Evolutionary conservation across 768 basidiomycete species (phyloP), one percentile per base, ranked within the genome.

Genomic region (Naganishia kalamii): DNA sequence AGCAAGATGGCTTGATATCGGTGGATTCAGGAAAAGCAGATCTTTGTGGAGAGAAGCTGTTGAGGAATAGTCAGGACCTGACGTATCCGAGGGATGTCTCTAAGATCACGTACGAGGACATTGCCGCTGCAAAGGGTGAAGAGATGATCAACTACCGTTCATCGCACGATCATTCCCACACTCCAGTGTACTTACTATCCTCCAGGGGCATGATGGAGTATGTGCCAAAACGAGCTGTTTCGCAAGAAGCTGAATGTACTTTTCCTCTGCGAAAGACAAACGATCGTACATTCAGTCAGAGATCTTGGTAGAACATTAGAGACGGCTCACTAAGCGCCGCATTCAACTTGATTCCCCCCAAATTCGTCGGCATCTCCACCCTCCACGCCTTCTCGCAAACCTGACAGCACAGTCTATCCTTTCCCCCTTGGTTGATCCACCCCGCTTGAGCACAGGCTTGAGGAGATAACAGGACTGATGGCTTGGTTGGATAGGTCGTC

Each of bases 1-100:
- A 41, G 54, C 54, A 11, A 57, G 54, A 15, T 57, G 54, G 25
- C 54, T 57, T 57, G 54, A 57, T 40, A 57, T 57, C 54, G 54
- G 54, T 2, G 54, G 54, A 40, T 57, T 57, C 21, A 57, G 37
- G 11, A 33, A 57, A 13, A 57, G 35, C 23, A 57, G 21, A 23
- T 57, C 54, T 35, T 57, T 33, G 40, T 40, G 54, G 15, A 57
- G 37, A 8, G 54, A 37, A 23, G 54, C 54, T 57, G 27, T 11
- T 7, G 37, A 23, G 13, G 23, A 57, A 57, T 37, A 1, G 1
- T 32, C 27, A n/a, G 32, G 37, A 4, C 10, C 21, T 27, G 6
- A 40, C 13, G 33, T 35, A 7, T 33, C 23, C 4, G 5, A 3
- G 8, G 13, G 32, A 12, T 17, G 15, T 11, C 2, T 4, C 54